phyloP scores from a whole-genome alignment of 169 alveolate species.

The Plasmodium ovale region DNA sequence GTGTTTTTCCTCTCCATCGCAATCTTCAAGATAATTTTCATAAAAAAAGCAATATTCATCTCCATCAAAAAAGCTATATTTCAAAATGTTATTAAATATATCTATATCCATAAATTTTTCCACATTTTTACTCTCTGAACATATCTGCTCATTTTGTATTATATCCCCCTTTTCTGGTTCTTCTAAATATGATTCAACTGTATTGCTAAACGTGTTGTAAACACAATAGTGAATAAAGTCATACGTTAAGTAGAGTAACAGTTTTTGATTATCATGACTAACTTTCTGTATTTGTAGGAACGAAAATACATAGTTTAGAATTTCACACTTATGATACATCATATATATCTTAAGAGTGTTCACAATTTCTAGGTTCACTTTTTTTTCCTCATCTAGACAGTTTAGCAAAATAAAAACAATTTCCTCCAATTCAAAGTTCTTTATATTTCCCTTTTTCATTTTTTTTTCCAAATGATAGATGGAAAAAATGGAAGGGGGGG shows the following conservation, averaged over 20 bases:
- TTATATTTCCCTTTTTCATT: constrained; percentile 43
- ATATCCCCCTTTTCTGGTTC: not conserved
- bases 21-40: not conserved
- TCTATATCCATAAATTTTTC: constrained; percentile 28
- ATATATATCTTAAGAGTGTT: constrained; percentile 62
- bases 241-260: constrained; percentile 24
- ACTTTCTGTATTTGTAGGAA: constrained; percentile 72
- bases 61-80: constrained; percentile 70
- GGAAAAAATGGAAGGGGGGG: too few species aligned
- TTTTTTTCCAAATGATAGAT: not conserved
- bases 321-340: constrained; percentile 65
- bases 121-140: not conserved
- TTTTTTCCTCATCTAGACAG: constrained; percentile 60
- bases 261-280: constrained; percentile 65
- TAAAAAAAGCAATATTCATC: constrained; percentile 61
- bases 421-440: constrained; percentile 62
- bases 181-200: constrained; percentile 35
- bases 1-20: too few species aligned
- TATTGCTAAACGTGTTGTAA: constrained; percentile 25
- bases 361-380: constrained; percentile 44
- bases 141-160: not conserved
- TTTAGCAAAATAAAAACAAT: constrained; percentile 41
- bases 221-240: constrained; percentile 59
- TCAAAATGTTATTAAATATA: constrained; percentile 57
- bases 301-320: constrained; percentile 66